Conservation (phyloP, 2,329 filamentous ascomycete genomes). For the Xylaria sp. region DNA sequence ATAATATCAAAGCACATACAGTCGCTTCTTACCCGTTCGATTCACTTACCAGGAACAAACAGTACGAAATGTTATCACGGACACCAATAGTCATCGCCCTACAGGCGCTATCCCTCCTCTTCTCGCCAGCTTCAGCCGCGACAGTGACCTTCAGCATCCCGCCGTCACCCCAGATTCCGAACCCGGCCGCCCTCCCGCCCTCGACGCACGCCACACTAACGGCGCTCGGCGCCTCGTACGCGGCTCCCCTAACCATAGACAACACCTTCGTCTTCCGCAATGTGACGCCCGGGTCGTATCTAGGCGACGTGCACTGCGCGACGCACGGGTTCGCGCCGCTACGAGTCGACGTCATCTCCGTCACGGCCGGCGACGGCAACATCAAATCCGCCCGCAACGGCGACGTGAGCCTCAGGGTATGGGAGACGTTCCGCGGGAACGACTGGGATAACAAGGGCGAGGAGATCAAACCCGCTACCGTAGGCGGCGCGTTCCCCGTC, state of each 20-base stretch:
- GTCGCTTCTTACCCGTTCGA: too few species aligned
- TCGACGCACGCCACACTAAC: constrained; percentile 73
- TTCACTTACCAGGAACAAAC: constrained; percentile 5
- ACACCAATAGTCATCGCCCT: constrained; percentile 47
- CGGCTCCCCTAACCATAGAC: constrained; percentile 72
- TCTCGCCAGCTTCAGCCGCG: constrained; percentile 48
- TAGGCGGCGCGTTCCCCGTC: constrained; percentile 64
- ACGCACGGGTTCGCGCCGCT: constrained; percentile 82
- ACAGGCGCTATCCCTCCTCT: constrained; percentile 51
- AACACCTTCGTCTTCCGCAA: constrained; percentile 82
- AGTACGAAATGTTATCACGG: constrained; percentile 19
- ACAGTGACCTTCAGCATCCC: constrained; percentile 61
- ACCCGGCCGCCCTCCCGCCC: constrained; percentile 65
- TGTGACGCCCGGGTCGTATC: constrained; percentile 77
- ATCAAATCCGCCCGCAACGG: not conserved
- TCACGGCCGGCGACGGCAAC: constrained; percentile 52
- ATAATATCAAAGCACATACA: not conserved
- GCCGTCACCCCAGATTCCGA: constrained; percentile 54
- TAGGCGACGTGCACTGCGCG: constrained; percentile 81
- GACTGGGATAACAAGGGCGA: constrained; percentile 90
- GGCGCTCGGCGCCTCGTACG: constrained; percentile 52
- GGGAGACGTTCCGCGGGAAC: constrained; percentile 89
- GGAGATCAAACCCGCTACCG: constrained; percentile 52
- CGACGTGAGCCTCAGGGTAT: constrained; percentile 65
- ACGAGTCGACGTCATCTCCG: constrained; percentile 74